Base-by-base conservation (phyloP, 2,329 filamentous ascomycete species). In the Aspergillus nomiae region DNA sequence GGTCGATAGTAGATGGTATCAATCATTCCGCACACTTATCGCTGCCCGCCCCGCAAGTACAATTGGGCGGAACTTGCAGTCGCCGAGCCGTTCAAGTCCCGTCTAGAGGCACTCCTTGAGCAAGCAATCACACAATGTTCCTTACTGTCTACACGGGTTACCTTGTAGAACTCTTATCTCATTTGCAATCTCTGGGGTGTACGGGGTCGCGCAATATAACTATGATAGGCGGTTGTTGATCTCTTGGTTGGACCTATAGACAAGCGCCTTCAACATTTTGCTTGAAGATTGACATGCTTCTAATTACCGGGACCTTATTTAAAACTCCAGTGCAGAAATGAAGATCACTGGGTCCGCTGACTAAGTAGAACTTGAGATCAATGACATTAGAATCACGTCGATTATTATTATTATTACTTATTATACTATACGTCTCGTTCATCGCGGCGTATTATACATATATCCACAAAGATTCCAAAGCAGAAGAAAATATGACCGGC, bases 21-120 rank as follows among this genome's bases (percentile, higher is more conserved):
- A 58, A 45, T 63, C 48, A 56, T 46, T 60, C 51, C 43, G 56
- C 58, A 57, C 56, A 55, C 51, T 38, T 38, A 38, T 28, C 51
- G 51, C n/a, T 55, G 32, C 32, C 32, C 32, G 51, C 51, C 51
- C 32, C 51, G 32, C 51, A 24, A 28, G 28, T 54, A 24, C 51
- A 28, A 21, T 14, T 36, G n/a, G n/a, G 7, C 32, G 12, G n/a
- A 36, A 55, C 14, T 21, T 21, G 16, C 24, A 26, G 30, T 54
- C 19, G 11, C 51, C 30, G 14, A 21, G 12, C 7, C 30, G 51
- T 54, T 36, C 5, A 36, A 36, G 16, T 24, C 46, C 12, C 12
- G 45, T 26, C 6, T 12, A 26, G 11, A 48, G 45, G 24, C 7
- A 41, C 21, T 24, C 21, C 21, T 24, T 24, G 21, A 24, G 21